Evolutionary conservation across 345 rosid genomes (phyloP), one percentile per base, ranked within the genome.

Genomic region (Lepidium didymum): DNA sequence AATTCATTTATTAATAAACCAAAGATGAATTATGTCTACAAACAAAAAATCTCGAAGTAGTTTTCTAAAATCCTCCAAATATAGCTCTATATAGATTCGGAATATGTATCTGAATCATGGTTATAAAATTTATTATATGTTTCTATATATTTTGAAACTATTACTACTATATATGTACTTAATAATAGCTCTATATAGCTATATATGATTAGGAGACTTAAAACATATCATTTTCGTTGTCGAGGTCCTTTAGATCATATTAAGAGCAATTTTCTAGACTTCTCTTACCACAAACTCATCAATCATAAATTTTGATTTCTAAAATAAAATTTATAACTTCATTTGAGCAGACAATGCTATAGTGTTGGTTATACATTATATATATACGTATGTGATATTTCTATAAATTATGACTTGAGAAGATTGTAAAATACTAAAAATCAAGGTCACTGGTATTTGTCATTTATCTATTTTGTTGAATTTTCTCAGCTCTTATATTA

Each of bases 401-500:
- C 31, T 41, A 49, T 42, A 25, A 58, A 50, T 42, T 65, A 61
- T 49, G 41, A 57, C 36, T 40, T 72, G 67, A 34, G 52, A 57
- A 65, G 45, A 58, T 58, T 15, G 67, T 64, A 57, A 65, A 49
- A 65, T 40, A 51, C 66, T 65, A 73, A 19, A 50, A 40, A 56
- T 19, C 47, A 34, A 73, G 46, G 66, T 73, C 72, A 73, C 77
- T 62, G 72, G 72, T 5, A 56, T 66, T 73, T 51, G 72, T 66
- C 67, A 3, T 58, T 51, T 66, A 41, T n/a, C 47, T 58, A 7
- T 58, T 46, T 65, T 58, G 46, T 54, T 58, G 72, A 58, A 8
- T 58, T 40, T 64, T 51, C 53, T 56, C 60, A 49, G 5, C 64
- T 47, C 18, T 72, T 55, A 70, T 54, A 33, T 3, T 15, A 43